Base-by-base conservation (phyloP, 106 monocot genomes). In the Apostasia ramifera region DNA sequence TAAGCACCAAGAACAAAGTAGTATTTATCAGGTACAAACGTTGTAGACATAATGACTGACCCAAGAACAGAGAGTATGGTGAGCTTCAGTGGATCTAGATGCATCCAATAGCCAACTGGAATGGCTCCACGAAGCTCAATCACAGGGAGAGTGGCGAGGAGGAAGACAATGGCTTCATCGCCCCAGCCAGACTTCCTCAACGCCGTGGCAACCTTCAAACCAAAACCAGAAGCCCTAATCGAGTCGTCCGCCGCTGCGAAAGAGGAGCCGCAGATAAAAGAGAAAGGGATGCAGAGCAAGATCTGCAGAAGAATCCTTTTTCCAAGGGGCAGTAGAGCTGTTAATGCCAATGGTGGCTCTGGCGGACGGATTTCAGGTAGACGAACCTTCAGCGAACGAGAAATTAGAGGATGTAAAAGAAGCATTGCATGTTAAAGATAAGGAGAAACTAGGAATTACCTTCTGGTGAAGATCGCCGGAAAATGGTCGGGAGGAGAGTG, bases 71-170 rank as follows among this genome's bases (percentile, higher is more conserved):
- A 79, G 3, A 95, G 73, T 47, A 79, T 7, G 11, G 91, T 95
- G 70, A 92, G 77, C 7, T 66, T 77, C 42, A 92, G 45, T 13
- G 95, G 95, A 56, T 86, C 55, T 2, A 95, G 84, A 6, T 77
- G 81, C 95, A 95, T 86, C 95, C 95, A 95, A 61, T 95, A 95
- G 5, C 95, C 95, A 8, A 95, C 91, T 10, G 95, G 95, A 54
- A 95, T 95, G 26, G 91, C 95, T 8, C 95, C 95, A 1, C 95
- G 88, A 41, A 95, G 95, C 84, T 95, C 95, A 11, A 95, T 76
- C 65, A 95, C 91, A 0, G 95, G 95, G 0, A 95, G 80, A 6
- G 84, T 84, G 10, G 91, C 91, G 40, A 95, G 88, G n/a, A 81
- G 57, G 58, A 92, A 89, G 9, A 92, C 95, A 9, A 92, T 69